Evolutionary conservation across 805 yeast genomes (phyloP), one percentile per base, ranked within the genome.

Genomic region (Wickerhamomyces xylosicus): DNA sequence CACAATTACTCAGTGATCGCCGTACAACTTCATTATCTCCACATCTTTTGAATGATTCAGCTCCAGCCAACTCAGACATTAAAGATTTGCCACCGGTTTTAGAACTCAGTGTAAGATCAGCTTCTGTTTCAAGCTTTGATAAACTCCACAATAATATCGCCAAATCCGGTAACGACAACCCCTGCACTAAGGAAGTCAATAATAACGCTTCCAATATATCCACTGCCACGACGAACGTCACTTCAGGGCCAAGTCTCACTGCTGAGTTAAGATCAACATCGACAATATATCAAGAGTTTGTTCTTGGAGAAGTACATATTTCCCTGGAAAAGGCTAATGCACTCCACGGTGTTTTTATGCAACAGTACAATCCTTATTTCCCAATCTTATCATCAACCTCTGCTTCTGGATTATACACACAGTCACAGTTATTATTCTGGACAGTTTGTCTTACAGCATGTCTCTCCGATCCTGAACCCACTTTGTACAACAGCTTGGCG

Each of bases 341-440:
- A 47, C 65, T 89, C 25, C 95, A 89, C 57, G 67, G 69, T 34
- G 63, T 77, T 19, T 89, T 89, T 53, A 69, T 83, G 44, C 59
- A 60, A 6, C 72, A 78, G 41, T 80, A 79, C 51, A 62, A 84
- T 19, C 94, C 95, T 0, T 81, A 71, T 48, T 65, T 87, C 49
- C 96, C 96, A 2, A 83, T 89, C 11, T 64, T 89, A 54, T 70
- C 77, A 21, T 77, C 94, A 0, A 64, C 69, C 34, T 69, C 74
- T 35, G 89, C 94, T 3, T 69, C 78, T 0, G 92, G 84, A 53
- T 69, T 89, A 17, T 85, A 85, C 57, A 71, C 81, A 15, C 92
- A 85, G 52, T 84, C 95, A 0, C 90, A 84, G 52, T 64, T 87
- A 18, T 64, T 89, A 37, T 89, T 89, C 54, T 89, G 97, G 97